Evolutionary conservation across 179 eudicot species (phyloP).

Genomic region (Corrigiola litoralis): DNA sequence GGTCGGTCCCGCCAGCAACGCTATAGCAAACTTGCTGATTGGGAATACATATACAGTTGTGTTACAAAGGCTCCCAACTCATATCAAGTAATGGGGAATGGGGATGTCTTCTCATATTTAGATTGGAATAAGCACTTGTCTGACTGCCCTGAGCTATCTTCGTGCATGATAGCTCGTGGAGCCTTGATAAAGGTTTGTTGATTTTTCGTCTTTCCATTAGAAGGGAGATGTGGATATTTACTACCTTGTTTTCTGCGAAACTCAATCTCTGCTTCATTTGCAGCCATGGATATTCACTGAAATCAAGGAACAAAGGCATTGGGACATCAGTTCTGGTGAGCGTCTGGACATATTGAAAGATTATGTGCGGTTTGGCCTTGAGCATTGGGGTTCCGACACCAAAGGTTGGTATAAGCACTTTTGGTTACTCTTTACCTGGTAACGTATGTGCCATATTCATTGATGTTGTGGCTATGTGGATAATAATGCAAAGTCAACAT

Average conservation of each 20-base stretch:
- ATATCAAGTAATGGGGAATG: conserved; percentile 84
- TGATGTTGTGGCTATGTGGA: not conserved
- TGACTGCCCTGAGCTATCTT: conserved; percentile 78
- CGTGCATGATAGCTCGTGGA: conserved; percentile 96
- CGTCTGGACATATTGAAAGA: conserved; percentile 78
- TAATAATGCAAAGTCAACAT: not conserved
- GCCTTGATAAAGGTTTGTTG: conserved; percentile 81
- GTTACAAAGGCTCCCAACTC: conserved; percentile 57
- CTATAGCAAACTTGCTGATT: conserved; percentile 95
- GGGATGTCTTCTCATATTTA: conserved; percentile 80
- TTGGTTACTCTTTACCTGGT: too few species aligned
- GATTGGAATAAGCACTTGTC: conserved; percentile 82
- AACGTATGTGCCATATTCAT: too few species aligned
- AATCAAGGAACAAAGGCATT: conserved; percentile 92
- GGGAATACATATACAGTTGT: conserved; percentile 78
- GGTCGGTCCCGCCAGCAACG: conserved; percentile 97
- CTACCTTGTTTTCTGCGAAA: not conserved
- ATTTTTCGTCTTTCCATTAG: not conserved
- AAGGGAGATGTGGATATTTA: not conserved
- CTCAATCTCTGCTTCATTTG: conserved; percentile 16
- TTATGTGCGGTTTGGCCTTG: conserved; percentile 83
- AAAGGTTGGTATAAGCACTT: conserved; percentile 53
- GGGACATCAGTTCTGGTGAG: conserved; percentile 93
- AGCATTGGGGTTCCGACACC: conserved; percentile 98
- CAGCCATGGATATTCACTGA: conserved; percentile 99